phyloP scores from a whole-genome alignment of 2,329 filamentous ascomycete genomes.

The Triangularia setosa region DNA sequence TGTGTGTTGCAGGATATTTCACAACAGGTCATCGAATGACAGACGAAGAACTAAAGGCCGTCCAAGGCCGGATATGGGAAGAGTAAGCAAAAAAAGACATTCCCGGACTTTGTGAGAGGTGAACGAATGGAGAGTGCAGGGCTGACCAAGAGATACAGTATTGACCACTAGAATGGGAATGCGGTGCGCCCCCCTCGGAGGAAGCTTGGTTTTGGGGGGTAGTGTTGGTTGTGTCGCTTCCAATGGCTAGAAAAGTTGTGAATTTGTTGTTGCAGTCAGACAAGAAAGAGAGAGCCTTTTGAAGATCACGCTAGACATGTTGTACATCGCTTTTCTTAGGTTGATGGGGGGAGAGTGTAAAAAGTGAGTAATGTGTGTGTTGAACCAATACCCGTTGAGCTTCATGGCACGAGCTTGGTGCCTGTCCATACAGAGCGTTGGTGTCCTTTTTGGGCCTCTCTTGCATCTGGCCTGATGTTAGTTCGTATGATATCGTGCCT shows the following conservation, averaged over 20 bases:
- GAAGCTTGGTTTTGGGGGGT: not conserved
- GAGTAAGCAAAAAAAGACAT: conserved; percentile 49
- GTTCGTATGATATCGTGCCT: not conserved
- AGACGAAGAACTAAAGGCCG: conserved; percentile 76
- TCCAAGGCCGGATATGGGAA: conserved; percentile 90
- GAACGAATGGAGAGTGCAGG: conserved; percentile 1
- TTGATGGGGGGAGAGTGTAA: not conserved
- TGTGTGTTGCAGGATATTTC: conserved; percentile 56
- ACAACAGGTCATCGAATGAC: conserved; percentile 89
- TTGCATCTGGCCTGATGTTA: not conserved
- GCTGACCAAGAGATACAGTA: conserved; percentile 29
- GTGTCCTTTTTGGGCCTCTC: not conserved
- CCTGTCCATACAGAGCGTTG: not conserved
- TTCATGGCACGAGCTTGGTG: conserved; percentile 16
- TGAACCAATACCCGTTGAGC: conserved; percentile 10
- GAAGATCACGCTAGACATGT: conserved; percentile 14
- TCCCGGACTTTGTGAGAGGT: not conserved
- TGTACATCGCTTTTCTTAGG: not conserved
- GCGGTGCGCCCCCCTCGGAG: not conserved
- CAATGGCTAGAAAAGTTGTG: not conserved
- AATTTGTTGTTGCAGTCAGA: not conserved
- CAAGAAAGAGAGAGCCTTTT: not conserved
- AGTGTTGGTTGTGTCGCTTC: not conserved
- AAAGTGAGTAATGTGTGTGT: not conserved
- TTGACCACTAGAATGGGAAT: conserved; percentile 25